Evolutionary conservation across 2,329 filamentous ascomycete species (phyloP), one percentile per base, ranked within the genome.

Genomic region (Pseudogymnoascus sp.): DNA sequence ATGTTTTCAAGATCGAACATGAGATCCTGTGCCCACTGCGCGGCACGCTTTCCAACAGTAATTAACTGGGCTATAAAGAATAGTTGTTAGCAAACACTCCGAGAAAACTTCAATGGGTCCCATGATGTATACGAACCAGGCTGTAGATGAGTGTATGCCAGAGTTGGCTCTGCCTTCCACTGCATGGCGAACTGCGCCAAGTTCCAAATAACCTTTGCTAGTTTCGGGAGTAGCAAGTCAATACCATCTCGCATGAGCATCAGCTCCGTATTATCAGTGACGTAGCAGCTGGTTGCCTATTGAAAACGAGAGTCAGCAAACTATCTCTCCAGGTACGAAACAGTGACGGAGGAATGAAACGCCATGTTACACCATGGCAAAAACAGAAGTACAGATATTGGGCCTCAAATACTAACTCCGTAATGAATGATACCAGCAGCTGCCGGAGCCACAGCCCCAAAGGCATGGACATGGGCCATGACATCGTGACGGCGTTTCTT

Each of bases 371-470:
- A 45, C 16, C 5, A 9, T 19, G 12, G 12, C 22, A 60, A 60
- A 28, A 62, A 70, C 77, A 78, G 72, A 76, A 77, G 5, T 77
- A 82, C 25, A 82, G 88, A 62, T 85, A 35, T 14, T 7, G 9
- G 9, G 5, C 11, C 9, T 35, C 16, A 7, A 55, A 55, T 19
- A 55, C 49, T 55, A 12, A 55, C 49, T 67, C 87, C 88, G 74
- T 82, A 85, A 74, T 96, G 92, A 64, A 96, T 93, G 68, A 94
- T 89, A 35, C 90, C 90, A 12, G 89, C 90, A 8, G 91, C 91
- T 35, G 84, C 87, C 0, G 90, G 90, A 3, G 89, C 89, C 64
- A 82, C 85, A 67, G 82, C 76, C 3, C 89, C 91, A 73, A 88
- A 93, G 12, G 89, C 86, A 68, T 91, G 85, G 58, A 93, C 88